Evolutionary conservation across 495 filamentous ascomycete species (phyloP), one percentile per base, ranked within the genome.

Genomic region (Jackrogersella multiformis): DNA sequence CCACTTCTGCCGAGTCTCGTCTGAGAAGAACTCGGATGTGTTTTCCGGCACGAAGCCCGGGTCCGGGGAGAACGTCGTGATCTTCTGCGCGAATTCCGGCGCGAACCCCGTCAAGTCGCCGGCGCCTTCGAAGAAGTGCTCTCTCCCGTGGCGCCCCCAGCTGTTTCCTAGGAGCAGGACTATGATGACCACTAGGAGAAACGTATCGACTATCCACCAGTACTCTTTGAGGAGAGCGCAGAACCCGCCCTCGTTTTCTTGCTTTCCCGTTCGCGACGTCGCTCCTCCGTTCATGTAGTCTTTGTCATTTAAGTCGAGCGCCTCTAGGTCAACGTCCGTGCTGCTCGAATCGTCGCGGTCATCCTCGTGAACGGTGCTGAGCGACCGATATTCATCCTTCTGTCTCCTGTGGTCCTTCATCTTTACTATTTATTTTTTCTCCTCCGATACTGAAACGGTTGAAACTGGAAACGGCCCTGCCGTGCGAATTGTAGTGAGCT

Each of bases 1-100:
- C 80, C 80, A 83, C 48, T 73, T 77, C 45, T 73, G 39, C 18
- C 59, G 53, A n/a, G 78, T 77, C 26, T 71, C 67, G 2, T 73
- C 64, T 13, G 74, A 68, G 53, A 82, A 83, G 68, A 82, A 81
- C 15, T 80, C 77, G 18, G 77, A 76, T 2, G 74, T 74, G 59
- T 83, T 81, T 21, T 77, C 74, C 5, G 80, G 81, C 9, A 78
- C 66, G 54, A 78, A 83, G 23, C 35, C 56, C 7, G 76, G 76
- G 39, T 81, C 77, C 5, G 79, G 78, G 0, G 70, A 51, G 60
- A 83, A 83, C 0, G 68, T 74, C n/a, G 61, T 76, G 64, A 83
- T 73, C 66, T 81, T 76, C 23, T 81, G 78, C 20, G 78, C 75
- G 49, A 82, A 74, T 44, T 64, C 60, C 8, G 77, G 78, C 45